phyloP scores from a whole-genome alignment of 2,329 filamentous ascomycete genomes.

The Pestalotiopsis sp. region DNA sequence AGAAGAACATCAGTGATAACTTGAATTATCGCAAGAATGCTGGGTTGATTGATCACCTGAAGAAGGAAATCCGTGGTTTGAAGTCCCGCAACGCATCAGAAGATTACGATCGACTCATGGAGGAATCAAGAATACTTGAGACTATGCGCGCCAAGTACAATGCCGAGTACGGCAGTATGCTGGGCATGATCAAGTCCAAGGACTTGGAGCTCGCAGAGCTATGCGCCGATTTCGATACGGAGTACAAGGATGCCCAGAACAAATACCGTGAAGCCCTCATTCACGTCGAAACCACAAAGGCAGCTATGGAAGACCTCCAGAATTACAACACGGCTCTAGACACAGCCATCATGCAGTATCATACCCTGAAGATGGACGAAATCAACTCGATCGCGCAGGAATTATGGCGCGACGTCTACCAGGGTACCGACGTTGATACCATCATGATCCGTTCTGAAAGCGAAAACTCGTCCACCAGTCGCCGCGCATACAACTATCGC shows the following conservation, averaged over 20 bases:
- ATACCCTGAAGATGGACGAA: slow-evolving; percentile 96
- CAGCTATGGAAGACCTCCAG: slow-evolving; percentile 85
- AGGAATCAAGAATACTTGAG: slow-evolving; percentile 70
- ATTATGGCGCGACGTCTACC: slow-evolving; percentile 96
- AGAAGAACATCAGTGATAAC: slow-evolving; percentile 88
- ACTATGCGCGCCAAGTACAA: slow-evolving; percentile 68
- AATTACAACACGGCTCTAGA: slow-evolving; percentile 85
- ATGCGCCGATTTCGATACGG: slow-evolving; percentile 78
- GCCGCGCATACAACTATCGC: slow-evolving; percentile 93
- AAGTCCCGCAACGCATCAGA: slow-evolving; percentile 79
- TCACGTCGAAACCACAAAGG: slow-evolving; percentile 88
- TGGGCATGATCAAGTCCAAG: slow-evolving; percentile 81
- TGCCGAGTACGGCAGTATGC: slow-evolving; percentile 73
- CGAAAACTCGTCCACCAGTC: slow-evolving; percentile 69
- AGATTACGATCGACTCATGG: slow-evolving; percentile 75
- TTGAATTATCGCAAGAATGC: slow-evolving; percentile 79
- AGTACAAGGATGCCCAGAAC: slow-evolving; percentile 80
- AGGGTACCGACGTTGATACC: slow-evolving; percentile 95
- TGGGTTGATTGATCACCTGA: slow-evolving; percentile 67
- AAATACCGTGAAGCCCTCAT: slow-evolving; percentile 89
- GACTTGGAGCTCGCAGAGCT: slow-evolving; percentile 77
- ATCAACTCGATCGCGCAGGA: slow-evolving; percentile 95
- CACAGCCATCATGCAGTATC: slow-evolving; percentile 96
- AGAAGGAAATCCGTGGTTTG: slow-evolving; percentile 72
- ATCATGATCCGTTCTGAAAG: slow-evolving; percentile 93